Evolutionary conservation across 176 grass and related monocot species (phyloP), one percentile per base, ranked within the genome.

Genomic region (Pontederia crassipes): DNA sequence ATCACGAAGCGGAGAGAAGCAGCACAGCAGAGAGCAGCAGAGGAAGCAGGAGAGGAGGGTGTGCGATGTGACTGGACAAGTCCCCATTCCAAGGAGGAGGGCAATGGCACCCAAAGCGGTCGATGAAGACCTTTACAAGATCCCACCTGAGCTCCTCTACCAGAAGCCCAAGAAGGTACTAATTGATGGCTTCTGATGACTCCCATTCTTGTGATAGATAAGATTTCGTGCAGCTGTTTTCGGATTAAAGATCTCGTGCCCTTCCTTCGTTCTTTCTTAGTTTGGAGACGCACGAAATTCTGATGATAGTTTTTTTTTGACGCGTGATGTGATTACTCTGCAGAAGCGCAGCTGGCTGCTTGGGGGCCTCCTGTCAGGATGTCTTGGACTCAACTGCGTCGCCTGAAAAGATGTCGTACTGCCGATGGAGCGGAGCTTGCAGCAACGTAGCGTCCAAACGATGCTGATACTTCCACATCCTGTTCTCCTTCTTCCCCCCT

Each of bases 121-220:
- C 15, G 75, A 87, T 29, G 79, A 78, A 65, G 84, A 87, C 77
- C 63, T 87, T 10, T 87, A 87, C 73, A 60, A 79, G 52, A 80
- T 87, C 47, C 79, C 75, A n/a, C 49, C 79, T 4, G 75, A 75
- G 10, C 66, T 79, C 11, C 50, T 72, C 9, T 58, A 73, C 46
- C 58, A 72, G 15, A 87, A 76, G 67, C 57, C 57, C 24, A 82
- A 71, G 75, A 73, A 48, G 75, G 83, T 86, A 40, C 6, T 40
- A 40, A 40, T 40, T 40, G 6, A 81, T 24, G 20, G 20, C 16
- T 50, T 29, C 63, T 8, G 40, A 18, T 45, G n/a, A n/a, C n/a
- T 20, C 2, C 32, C 32, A 40, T 40, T 40, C 32, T 40, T 40
- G 32, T 40, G 32, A 1, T 40, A 40, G 32, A 40, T 40, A 40